Conservation (phyloP, 2,329 filamentous ascomycete species). For the Penicillium sclerotiorum region DNA sequence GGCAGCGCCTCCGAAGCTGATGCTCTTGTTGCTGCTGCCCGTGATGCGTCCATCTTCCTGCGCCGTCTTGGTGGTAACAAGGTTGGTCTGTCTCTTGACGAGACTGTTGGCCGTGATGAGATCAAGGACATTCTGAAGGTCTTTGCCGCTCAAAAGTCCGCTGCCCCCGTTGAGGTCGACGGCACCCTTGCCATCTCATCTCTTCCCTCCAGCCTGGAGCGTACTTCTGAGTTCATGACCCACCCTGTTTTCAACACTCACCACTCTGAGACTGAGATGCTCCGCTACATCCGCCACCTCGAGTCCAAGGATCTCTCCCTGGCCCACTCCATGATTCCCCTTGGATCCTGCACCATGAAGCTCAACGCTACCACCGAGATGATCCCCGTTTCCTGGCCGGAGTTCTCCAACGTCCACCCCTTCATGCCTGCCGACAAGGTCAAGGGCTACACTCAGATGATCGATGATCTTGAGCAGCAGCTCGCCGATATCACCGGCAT, state of each 20-base stretch:
- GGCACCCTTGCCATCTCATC: conserved; percentile 43
- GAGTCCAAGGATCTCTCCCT: conserved; percentile 93
- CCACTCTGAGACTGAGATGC: conserved; percentile 90
- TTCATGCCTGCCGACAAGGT: conserved; percentile 68
- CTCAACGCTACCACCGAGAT: conserved; percentile 93
- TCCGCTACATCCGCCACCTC: conserved; percentile 90
- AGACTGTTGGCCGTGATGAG: conserved; percentile 64
- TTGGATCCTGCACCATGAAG: conserved; percentile 98
- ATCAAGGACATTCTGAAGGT: conserved; percentile 60
- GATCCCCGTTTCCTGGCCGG: conserved; percentile 77
- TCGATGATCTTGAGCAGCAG: conserved; percentile 72
- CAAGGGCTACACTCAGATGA: conserved; percentile 70
- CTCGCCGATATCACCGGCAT: conserved; percentile 85
- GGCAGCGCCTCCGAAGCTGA: conserved; percentile 54
- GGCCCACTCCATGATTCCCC: conserved; percentile 95
- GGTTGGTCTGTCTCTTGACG: conserved; percentile 77
- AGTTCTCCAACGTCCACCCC: conserved; percentile 79
- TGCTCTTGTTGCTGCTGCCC: conserved; percentile 56
- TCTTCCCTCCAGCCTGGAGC: conserved; percentile 60
- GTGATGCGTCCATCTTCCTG: conserved; percentile 61
- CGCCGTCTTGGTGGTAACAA: conserved; percentile 62
- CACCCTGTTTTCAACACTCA: conserved; percentile 94
- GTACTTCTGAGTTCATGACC: conserved; percentile 75
- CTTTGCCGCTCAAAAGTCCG: conserved; percentile 51
- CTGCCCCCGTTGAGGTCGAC: conserved; percentile 35